Base-by-base conservation (phyloP, 257 asterid species). In the Catharanthus roseus region DNA sequence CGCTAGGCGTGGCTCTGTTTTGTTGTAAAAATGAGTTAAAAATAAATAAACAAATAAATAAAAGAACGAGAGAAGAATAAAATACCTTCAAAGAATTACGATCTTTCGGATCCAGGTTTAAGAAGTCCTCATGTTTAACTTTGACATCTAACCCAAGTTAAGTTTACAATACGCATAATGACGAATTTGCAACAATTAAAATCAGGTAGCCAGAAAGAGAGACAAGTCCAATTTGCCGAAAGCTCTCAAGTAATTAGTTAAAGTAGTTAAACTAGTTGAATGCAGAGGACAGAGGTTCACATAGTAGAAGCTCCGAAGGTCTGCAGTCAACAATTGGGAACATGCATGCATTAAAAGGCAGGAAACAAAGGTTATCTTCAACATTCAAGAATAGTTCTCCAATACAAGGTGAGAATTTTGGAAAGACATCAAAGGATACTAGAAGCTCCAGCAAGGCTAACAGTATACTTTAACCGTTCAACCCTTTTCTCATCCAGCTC, bases 401-500 rank as follows among this genome's bases (percentile, higher is more conserved):
- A 31, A 55, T 65, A 72, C 4, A 60, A 33, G 58, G 44, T 26
- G 39, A 10, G 45, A 41, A 41, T 47, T 49, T 34, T 41, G 49
- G 74, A 69, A 74, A 71, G 72, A 58, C 23, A 8, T 8, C 36
- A 1, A 81, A 84, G 96, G 96, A 91, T 93, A 93, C 97, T 93
- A 65, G 79, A 72, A 10, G 97, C 96, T 38, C 93, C 96, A 73
- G 97, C 90, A 64, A 89, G 80, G 77, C 73, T 77, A 78, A 95
- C 83, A 3, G 86, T 88, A 67, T 79, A 67, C 69, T 80, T 78
- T 77, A 95, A 81, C 68, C 90, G 90, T 75, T 81, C 74, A 65
- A 85, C 88, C 85, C 97, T 88, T 75, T 83, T 83, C 74, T 86
- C 77, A 85, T 95, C 82, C 68, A 87, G 95, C 80, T 95, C 99